Evolutionary conservation across 2,329 filamentous ascomycete species (phyloP), one percentile per base, ranked within the genome.

Genomic region (Thielaviopsis euricoi): DNA sequence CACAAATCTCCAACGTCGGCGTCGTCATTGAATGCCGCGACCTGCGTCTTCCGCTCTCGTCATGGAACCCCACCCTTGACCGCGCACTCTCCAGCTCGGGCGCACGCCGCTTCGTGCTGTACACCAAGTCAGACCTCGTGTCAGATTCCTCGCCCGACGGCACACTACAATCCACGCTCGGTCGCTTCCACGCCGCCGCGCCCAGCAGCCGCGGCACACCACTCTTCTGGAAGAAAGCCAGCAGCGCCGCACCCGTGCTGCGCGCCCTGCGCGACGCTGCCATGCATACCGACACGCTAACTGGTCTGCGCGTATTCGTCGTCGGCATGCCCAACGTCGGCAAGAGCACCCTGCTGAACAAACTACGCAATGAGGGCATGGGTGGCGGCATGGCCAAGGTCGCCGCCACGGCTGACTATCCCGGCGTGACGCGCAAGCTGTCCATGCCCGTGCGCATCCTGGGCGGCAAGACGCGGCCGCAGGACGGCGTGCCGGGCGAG

Each of bases 251-350:
- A 5, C 57, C 63, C 2, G 67, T 81, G 3, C 66, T 81, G 19
- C 65, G 67, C 33, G 66, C 73, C 19, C 68, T 66, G 43, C 63
- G 67, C 46, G 61, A 66, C 19, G 69, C 70, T 19, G 60, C 56
- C 17, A 62, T 61, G 1, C 63, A 69, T 21, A 29, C 25, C 13
- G 69, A 82, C 64, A 80, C 79, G 22, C 72, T 97, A n/a, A 83
- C 87, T 7, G 90, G 89, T n/a, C 79, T 89, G 64, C 81, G 89
- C 53, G 80, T 89, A 58, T 79, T 98, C 69, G 81, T 97, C 0
- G 90, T 97, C 15, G 93, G 93, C 58, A 96, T 98, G 90, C 93
- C 93, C 40, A 98, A 98, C 67, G 88, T 95, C 0, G 93, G 93
- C 40, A 98, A 98, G 71, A 95, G 88, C 52, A 89, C 90, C 1